Conservation (phyloP, 2,329 filamentous ascomycete species). For the Rhynchosporium agropyri region DNA sequence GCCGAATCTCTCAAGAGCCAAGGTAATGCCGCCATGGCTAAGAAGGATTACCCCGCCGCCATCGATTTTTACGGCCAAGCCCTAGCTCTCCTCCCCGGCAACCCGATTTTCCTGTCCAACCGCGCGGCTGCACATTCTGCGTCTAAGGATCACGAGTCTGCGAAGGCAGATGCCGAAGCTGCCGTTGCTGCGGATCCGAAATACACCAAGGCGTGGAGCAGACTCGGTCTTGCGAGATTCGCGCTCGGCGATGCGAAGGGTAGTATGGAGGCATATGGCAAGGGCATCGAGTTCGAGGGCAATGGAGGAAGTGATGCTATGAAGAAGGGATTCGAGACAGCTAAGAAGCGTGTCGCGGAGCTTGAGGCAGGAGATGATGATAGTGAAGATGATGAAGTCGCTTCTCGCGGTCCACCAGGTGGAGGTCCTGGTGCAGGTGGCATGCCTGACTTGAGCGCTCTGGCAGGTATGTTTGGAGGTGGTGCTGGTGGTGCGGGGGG, state of each 20-base stretch:
- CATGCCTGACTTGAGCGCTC: constrained; percentile 70
- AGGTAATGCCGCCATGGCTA: constrained; percentile 92
- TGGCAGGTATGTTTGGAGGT: constrained; percentile 75
- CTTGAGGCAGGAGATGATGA: constrained; percentile 57
- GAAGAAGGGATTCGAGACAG: constrained; percentile 96
- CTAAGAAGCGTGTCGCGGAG: constrained; percentile 83
- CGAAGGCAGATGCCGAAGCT: constrained; percentile 85
- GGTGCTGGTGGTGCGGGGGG: constrained; percentile 67
- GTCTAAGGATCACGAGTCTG: constrained; percentile 79
- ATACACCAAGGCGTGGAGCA: constrained; percentile 97
- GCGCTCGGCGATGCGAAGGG: constrained; percentile 89
- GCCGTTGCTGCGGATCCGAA: constrained; percentile 84
- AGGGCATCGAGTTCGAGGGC: constrained; percentile 92
- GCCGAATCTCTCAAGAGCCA: constrained; percentile 87
- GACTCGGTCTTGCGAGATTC: constrained; percentile 87
- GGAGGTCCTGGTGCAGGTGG: constrained; percentile 55
- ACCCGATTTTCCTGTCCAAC: constrained; percentile 97
- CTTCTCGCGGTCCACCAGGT: constrained; percentile 52
- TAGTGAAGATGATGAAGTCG: constrained; percentile 51
- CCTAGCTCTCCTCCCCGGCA: constrained; percentile 76
- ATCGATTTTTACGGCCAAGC: constrained; percentile 89
- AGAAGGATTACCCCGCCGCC: constrained; percentile 83
- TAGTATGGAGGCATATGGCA: constrained; percentile 90
- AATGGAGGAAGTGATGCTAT: constrained; percentile 94
- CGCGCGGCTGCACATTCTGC: constrained; percentile 92